Base-by-base conservation (phyloP, 2,329 filamentous ascomycete species). In the Diplodia scrobiculata region DNA sequence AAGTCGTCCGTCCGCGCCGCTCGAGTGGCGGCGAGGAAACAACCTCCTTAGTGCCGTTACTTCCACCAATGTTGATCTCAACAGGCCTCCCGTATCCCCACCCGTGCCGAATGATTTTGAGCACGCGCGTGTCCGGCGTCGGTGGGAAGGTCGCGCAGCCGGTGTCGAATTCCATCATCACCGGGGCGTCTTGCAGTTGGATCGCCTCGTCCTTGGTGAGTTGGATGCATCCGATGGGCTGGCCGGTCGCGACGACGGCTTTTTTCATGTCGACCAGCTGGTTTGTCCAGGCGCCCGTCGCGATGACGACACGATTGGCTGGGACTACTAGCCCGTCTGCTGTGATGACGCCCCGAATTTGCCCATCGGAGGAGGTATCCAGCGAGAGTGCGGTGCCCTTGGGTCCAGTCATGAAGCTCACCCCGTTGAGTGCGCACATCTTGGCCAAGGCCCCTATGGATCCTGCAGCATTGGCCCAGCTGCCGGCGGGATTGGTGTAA, bases 61-160 rank as follows among this genome's bases (percentile, higher is more conserved):
- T 14, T 11, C 50, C 27, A 14, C 25, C 50, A 11, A 27, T 14
- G 29, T 6, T 36, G 0, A 68, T 69, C 27, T 11, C 41, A 36
- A 19, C 32, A 17, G 47, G 47, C 21, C 68, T 48, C 65, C 73
- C 2, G 73, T 91, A 91, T 27, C 89, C 89, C 72, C 86, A 90
- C 9, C 84, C 83, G 78, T 92, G 89, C 1, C 88, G 82, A 5
- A 87, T 89, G 67, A 91, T 80, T 76, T 92, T 92, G 70, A 92
- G 82, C n/a, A 87, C 67, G 32, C 82, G 77, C 2, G 79, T 76
- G 6, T 80, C 78, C 0, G 78, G 77, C 0, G 77, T 80, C 0
- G 84, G 84, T 17, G 84, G 84, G 67, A 86, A 85, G 60, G 82
- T 79, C 70, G 86, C 86, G 51, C 84, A 81, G 3, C 84, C 83